A percentile compares a stretch with the other conserved stretches of the same genome.
Conservation (phyloP, 1,139 yeast species). For the Taiozyma onychis region DNA sequence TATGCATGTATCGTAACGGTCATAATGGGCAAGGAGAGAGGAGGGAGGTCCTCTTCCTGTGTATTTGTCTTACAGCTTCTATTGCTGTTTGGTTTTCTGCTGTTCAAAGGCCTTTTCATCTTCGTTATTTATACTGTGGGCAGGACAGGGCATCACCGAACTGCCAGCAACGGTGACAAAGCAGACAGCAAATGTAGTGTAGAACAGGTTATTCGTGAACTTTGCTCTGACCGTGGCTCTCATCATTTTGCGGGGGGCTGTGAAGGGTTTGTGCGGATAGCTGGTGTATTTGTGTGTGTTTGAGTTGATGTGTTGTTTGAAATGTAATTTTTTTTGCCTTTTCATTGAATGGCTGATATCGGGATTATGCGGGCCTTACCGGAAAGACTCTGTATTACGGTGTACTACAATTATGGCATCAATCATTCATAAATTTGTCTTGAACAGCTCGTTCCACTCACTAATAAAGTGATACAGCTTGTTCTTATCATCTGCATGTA, state of each 20-base stretch:
- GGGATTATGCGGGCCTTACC: background rate
- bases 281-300: background rate
- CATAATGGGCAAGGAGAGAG: background rate
- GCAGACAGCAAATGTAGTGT: conserved; percentile 34
- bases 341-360: background rate
- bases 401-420: background rate
- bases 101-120: conserved; percentile 20
- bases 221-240: conserved; percentile 31
- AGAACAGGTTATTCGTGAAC: conserved; percentile 31
- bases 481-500: conserved; percentile 3
- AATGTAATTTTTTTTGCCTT: background rate
- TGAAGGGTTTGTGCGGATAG: background rate
- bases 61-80: conserved; percentile 1
- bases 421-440: background rate
- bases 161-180: conserved; percentile 35
- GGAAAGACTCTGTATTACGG: too few species aligned
- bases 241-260: conserved; percentile 17
- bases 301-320: background rate
- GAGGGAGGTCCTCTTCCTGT: background rate
- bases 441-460: conserved; percentile 17
- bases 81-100: conserved; percentile 7
- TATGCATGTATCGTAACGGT: background rate
- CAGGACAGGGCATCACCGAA: conserved; percentile 36
- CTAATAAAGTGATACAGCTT: conserved; percentile 9
- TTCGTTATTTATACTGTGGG: conserved; percentile 34